Percentiles rank a stretch among this genome's conserved stretches.
These are phyloP conservation scores for Pleochaeta shiraiana DNA, from an alignment of 2,329 filamentous ascomycete genomes.

Conservation along the genomic window DNA sequence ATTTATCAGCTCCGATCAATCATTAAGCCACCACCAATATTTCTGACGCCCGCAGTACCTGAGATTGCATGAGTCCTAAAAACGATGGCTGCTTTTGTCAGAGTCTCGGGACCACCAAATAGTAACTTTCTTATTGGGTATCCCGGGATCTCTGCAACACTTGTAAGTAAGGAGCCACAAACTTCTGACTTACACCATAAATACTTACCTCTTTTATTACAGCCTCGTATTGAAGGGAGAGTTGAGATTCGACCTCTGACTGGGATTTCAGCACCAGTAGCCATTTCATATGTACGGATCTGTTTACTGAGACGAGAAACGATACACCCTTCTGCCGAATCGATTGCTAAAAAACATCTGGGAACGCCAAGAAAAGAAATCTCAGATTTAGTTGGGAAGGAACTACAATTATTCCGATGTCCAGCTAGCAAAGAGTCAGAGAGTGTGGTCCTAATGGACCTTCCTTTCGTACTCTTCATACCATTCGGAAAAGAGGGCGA, in stretches of 20 bases:
- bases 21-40: too few species aligned
- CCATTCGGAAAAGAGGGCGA: constrained; percentile 82
- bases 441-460: constrained; percentile 81
- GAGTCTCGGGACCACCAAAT: constrained; percentile 93
- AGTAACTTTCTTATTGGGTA: constrained; percentile 94
- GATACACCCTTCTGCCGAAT: constrained; percentile 91
- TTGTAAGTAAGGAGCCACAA: constrained; percentile 41
- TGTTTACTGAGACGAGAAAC: constrained; percentile 84
- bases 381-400: constrained; percentile 83
- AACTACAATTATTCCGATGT: constrained; percentile 80
- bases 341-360: constrained; percentile 76
- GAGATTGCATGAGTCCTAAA: constrained; percentile 11
- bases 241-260: constrained; percentile 82
- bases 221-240: constrained; percentile 95
- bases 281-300: constrained; percentile 83
- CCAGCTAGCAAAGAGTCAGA: constrained; percentile 67
- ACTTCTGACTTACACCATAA: neutral
- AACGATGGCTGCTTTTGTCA: constrained; percentile 60
- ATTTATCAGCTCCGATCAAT: too few species aligned
- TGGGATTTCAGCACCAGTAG: constrained; percentile 73
- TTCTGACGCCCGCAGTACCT: too few species aligned
- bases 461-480: constrained; percentile 95
- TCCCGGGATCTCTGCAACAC: constrained; percentile 88
- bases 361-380: constrained; percentile 80
- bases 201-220: constrained; percentile 9